Evolutionary conservation across 176 grass and related monocot genomes (phyloP), one percentile per base, ranked within the genome.

Genomic region (Oryza brachyantha): DNA sequence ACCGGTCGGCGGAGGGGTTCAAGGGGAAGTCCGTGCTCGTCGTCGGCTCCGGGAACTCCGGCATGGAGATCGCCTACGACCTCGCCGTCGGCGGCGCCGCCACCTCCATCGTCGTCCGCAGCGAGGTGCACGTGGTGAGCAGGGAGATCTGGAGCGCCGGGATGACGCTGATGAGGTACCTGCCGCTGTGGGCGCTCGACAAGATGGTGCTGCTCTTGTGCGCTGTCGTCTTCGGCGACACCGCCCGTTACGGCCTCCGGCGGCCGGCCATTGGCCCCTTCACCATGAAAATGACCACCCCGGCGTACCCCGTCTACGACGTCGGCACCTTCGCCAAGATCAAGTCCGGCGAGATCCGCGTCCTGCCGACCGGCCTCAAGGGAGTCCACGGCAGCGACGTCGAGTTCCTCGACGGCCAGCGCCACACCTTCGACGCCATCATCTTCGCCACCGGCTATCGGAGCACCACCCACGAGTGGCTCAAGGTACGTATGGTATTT

Each of bases 371-470:
- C 22, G 64, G 48, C 39, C 28, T 73, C 54, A 83, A 72, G 75
- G 45, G 70, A 55, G 62, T 93, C 35, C 60, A 29, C 22, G 75
- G 86, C 2, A 86, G 86, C 83, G 35, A 65, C 16, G 91, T 91
- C 69, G 74, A 70, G 42, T 91, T 97, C 79, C 65, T 75, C 0
- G 77, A 91, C 70, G 81, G 91, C 13, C 78, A 78, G 36, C 43
- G n/a, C 17, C 16, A 90, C 43, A 76, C 71, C 12, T 97, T 89
- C 36, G 94, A 97, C 57, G 86, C 81, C 27, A 87, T 97, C 46
- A 75, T 97, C 81, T 79, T 97, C 31, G 91, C 94, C 21, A 97
- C 91, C 16, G 91, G 94, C 0, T 97, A 93, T 46, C 80, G 86
- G 46, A 91, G 88, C 80, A 87, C 84, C 25, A 81, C 77, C 7